phyloP scores from a whole-genome alignment of 2,329 filamentous ascomycete species.

The Fusarium abutilonis region DNA sequence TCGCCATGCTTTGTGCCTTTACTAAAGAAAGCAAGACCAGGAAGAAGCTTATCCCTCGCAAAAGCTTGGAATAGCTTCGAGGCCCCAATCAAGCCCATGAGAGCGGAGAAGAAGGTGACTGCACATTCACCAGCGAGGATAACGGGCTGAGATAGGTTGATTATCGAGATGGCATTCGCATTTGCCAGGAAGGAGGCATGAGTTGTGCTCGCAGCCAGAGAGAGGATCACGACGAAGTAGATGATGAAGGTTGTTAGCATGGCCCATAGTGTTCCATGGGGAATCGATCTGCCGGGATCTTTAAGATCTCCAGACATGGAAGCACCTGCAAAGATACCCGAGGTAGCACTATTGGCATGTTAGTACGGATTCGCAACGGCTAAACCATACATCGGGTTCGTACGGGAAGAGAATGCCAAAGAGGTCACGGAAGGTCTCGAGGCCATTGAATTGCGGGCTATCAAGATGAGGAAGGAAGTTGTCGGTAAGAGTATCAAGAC shows the following conservation, averaged over 20 bases:
- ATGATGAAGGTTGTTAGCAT: slow-evolving; percentile 78
- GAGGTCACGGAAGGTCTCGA: slow-evolving; percentile 79
- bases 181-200: slow-evolving; percentile 77
- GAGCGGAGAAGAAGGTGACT: slow-evolving; percentile 82
- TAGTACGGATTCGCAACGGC: background rate
- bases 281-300: slow-evolving; percentile 85
- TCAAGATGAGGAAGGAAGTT: slow-evolving; percentile 78
- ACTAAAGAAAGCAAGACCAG: slow-evolving; percentile 77
- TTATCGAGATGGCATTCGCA: slow-evolving; percentile 81
- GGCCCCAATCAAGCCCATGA: slow-evolving; percentile 88
- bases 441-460: slow-evolving; percentile 68
- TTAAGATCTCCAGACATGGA: slow-evolving; percentile 90
- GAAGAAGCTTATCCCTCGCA: slow-evolving; percentile 80
- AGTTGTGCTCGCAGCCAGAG: slow-evolving; percentile 80
- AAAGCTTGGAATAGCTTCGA: slow-evolving; percentile 87
- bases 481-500: slow-evolving; percentile 72
- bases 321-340: slow-evolving; percentile 74
- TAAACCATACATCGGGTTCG: slow-evolving; percentile 15
- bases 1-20: slow-evolving; percentile 77
- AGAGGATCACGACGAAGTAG: slow-evolving; percentile 80
- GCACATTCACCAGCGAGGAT: slow-evolving; percentile 85
- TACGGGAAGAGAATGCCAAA: slow-evolving; percentile 86
- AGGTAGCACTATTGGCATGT: slow-evolving; percentile 55
- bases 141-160: slow-evolving; percentile 77
- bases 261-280: slow-evolving; percentile 82